Evolutionary conservation across 306 rosid genomes (phyloP), one percentile per base, ranked within the genome.

Genomic region (Cercis canadensis): DNA sequence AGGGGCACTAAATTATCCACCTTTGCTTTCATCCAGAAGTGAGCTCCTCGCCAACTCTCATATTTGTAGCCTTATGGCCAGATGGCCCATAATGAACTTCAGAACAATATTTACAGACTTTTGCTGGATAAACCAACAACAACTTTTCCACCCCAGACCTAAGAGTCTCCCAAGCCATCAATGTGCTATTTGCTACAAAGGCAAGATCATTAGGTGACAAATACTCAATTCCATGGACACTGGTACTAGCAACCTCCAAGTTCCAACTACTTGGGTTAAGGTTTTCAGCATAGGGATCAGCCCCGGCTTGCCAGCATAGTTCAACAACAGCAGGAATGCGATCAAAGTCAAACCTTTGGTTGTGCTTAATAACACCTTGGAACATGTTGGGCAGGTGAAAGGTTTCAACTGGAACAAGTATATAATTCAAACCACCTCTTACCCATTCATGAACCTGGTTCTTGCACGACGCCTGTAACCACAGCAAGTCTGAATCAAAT

Each of bases 231-330:
- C 61, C 84, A 11, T 72, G 75, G 17, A 60, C 55, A 57, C 44
- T 84, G 65, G 11, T 41, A 40, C 49, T 41, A 33, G 68, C 74
- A 77, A 46, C 57, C 36, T 86, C 85, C 18, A 56, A 32, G 66
- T 80, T 66, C 75, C 70, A 59, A 78, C 78, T 76, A 65, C 72
- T 57, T 12, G 86, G 62, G 54, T 52, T 29, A 24, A 60, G 57
- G 51, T 63, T 69, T 70, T 78, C 84, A 56, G 74, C 71, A 34
- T 71, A 33, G 32, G 84, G 80, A 77, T 74, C 75, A 43, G 69
- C 96, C 58, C 96, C 92, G 45, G 96, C 97, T 76, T 91, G 99
- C 92, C 88, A 83, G 77, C 97, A 90, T 56, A 93, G 75, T 88
- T 90, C 96, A 3, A 87, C 81, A 43, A 88, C 96, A 19, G 97